These are phyloP conservation scores for Calonectria naviculata DNA, from an alignment of 2,329 filamentous ascomycete species.

Conservation along the genomic window DNA sequence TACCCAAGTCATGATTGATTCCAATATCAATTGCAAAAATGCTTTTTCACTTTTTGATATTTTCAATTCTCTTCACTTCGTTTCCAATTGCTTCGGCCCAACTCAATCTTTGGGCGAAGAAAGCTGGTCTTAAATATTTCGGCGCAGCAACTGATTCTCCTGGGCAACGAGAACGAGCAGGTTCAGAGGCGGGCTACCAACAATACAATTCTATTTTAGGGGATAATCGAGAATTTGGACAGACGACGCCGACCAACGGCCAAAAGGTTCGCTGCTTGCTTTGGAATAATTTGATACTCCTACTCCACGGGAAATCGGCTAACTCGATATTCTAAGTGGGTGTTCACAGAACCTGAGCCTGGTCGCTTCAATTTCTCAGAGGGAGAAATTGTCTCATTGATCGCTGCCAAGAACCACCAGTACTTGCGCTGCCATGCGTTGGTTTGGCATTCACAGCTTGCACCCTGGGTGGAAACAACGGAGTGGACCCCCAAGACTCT, in stretches of 20 bases:
- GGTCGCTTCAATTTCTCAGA: background rate
- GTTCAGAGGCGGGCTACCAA: background rate
- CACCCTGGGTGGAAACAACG: conserved; percentile 42
- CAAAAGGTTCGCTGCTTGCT: background rate
- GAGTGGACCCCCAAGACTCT: conserved; percentile 62
- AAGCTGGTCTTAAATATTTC: conserved; percentile 8
- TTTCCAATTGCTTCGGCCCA: background rate
- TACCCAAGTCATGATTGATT: background rate
- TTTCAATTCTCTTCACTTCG: background rate
- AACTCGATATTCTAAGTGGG: background rate
- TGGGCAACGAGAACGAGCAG: background rate
- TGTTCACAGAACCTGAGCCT: background rate
- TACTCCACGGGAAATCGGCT: background rate
- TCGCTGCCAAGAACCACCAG: conserved; percentile 55
- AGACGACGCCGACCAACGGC: conserved; percentile 3
- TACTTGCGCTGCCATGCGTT: conserved; percentile 71
- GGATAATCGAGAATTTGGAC: background rate
- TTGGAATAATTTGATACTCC: background rate
- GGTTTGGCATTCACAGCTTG: conserved; percentile 52
- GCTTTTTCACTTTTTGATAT: background rate
- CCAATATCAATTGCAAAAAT: background rate
- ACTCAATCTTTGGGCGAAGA: background rate
- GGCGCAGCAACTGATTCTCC: conserved; percentile 8
- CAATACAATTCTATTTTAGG: background rate
- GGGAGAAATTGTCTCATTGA: background rate